Evolutionary conservation across 2,329 filamentous ascomycete species (phyloP).

Genomic region (Hypoxylon rubiginosum): DNA sequence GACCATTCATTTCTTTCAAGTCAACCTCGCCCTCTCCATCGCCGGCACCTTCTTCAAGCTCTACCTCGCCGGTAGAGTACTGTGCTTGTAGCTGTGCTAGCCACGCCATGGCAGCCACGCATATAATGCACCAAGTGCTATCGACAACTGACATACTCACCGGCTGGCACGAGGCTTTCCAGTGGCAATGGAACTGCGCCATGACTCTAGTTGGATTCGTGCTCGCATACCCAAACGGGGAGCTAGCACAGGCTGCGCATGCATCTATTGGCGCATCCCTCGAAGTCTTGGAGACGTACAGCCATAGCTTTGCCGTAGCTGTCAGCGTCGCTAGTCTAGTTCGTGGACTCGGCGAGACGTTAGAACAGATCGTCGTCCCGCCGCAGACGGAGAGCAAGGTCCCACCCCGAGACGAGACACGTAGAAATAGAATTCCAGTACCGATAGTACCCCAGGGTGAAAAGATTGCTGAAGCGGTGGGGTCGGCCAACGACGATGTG

Average conservation of each 20-base stretch:
- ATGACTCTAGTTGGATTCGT: slow-evolving; percentile 33
- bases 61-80: slow-evolving; percentile 15
- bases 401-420: neutral
- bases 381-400: neutral
- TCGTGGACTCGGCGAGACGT: slow-evolving; percentile 15
- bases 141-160: slow-evolving; percentile 49
- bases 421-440: neutral
- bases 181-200: slow-evolving; percentile 58
- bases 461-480: neutral
- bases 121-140: slow-evolving; percentile 54
- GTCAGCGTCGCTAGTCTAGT: slow-evolving; percentile 27
- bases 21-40: neutral
- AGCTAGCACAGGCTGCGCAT: slow-evolving; percentile 11
- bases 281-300: slow-evolving; percentile 23
- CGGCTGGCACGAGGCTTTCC: slow-evolving; percentile 56
- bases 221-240: slow-evolving; percentile 21
- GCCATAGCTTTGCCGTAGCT: slow-evolving; percentile 27
- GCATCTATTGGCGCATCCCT: slow-evolving; percentile 20
- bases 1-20: slow-evolving; percentile 56
- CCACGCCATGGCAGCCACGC: slow-evolving; percentile 54
- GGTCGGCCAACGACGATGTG: neutral
- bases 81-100: slow-evolving; percentile 47
- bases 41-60: neutral
- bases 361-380: slow-evolving; percentile 22
- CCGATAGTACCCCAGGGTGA: slow-evolving; percentile 9